phyloP scores from a whole-genome alignment of 345 rosid species.

The rapeseed (Brassica napus) region Da-Ae NC_063442.1:41401001-41401500 shows the following conservation, averaged over 20 bases:
- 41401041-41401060: constrained; percentile 32
- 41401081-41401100: constrained; percentile 1
- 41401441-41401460: neutral
- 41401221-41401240: neutral
- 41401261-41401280: neutral
- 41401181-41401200: neutral
- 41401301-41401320: neutral
- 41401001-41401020: constrained; percentile 56
- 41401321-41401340: neutral
- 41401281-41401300: neutral
- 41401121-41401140: neutral
- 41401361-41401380: constrained; percentile 17
- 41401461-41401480: constrained; percentile 1
- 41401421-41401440: constrained; percentile 6
- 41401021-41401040: constrained; percentile 44
- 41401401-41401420: constrained; percentile 10
- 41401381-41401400: constrained; percentile 30
- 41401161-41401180: neutral
- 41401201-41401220: neutral
- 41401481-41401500: constrained; percentile 36
- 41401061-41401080: constrained; percentile 56
- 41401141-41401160: neutral
- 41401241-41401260: neutral
- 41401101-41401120: too few relatives aligned
- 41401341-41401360: neutral